Base-by-base conservation (phyloP, 257 asterid species). In the Dorcoceras hygrometricum region DNA sequence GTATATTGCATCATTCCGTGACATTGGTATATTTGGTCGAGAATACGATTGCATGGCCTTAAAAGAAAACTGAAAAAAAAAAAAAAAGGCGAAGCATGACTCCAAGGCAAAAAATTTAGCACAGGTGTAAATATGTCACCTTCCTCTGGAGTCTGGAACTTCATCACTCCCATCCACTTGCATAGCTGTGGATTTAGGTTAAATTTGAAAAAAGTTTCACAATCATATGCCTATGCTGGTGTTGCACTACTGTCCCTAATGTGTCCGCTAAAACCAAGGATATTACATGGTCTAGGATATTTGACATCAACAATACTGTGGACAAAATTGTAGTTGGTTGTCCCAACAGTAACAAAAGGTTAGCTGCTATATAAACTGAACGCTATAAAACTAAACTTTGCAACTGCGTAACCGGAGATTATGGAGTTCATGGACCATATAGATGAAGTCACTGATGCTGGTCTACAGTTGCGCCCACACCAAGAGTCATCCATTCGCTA, bases 391-490 rank as follows among this genome's bases (percentile, higher is more conserved):
- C 51, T 55, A 65, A 60, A 18, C 34, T 63, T 24, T 73, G 67
- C 66, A 67, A 56, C 66, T 58, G 69, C 55, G 64, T n/a, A n/a
- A 69, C 62, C 31, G 16, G 22, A 67, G 63, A 63, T 31, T 74
- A 60, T 59, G 12, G 63, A 50, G 28, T 39, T 28, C 25, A 59
- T 24, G 24, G 16, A 68, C 65, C 22, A 14, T 19, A 62, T 27
- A 23, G 23, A 27, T 55, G 60, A 50, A 59, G 71, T 67, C 64
- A 62, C 24, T 20, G 53, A 58, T 72, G 69, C 62, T 59, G 23
- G 65, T 46, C 9, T 50, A 50, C 46, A 19, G 39, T 26, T 48
- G 50, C 51, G 36, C 46, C 31, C 60, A 27, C 34, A 23, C 19
- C 59, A 24, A 36, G 11, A 23, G 29, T 14, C 46, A 55, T 48